A percentile compares a stretch with the other conserved stretches of the same genome.
Evolutionary conservation across 2,329 filamentous ascomycete genomes (phyloP).

Genomic region (Mariannaea elegans): DNA sequence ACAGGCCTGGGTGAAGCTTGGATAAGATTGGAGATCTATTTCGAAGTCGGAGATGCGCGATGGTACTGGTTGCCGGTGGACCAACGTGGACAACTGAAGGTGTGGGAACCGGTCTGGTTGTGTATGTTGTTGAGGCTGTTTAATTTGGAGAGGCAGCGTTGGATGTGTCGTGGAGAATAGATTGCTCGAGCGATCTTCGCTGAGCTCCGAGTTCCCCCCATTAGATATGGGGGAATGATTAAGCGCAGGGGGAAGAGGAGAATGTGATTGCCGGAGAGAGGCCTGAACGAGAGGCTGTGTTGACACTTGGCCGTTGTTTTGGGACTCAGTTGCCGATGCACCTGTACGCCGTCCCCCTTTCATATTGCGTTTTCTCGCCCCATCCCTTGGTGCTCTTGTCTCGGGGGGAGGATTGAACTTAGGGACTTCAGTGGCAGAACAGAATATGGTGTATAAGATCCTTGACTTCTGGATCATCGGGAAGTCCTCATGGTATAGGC

Average conservation of each 20-base stretch:
- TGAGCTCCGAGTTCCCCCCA: background rate
- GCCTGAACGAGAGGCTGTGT: background rate
- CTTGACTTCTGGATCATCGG: slow-evolving; percentile 21
- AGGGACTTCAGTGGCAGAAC: background rate
- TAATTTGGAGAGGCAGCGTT: background rate
- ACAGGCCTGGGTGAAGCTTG: background rate
- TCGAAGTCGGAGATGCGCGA: slow-evolving; percentile 1
- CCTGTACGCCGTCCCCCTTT: background rate
- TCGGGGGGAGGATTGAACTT: slow-evolving; percentile 2
- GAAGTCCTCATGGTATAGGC: slow-evolving; percentile 11
- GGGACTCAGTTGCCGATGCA: background rate
- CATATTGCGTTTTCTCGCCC: slow-evolving; percentile 8
- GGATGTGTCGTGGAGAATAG: background rate
- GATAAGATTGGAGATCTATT: background rate
- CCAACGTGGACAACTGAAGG: background rate
- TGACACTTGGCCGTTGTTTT: background rate
- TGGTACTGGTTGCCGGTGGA: background rate
- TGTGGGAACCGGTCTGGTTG: background rate
- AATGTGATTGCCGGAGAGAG: background rate
- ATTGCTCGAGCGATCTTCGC: background rate
- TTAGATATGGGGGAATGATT: background rate
- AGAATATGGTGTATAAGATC: slow-evolving; percentile 22
- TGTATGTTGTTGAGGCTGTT: background rate
- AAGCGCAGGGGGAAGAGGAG: background rate
- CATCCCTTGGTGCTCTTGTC: background rate